Evolutionary conservation across 768 basidiomycete species (phyloP), one percentile per base, ranked within the genome.

Genomic region (Filobasidium wieringae): DNA sequence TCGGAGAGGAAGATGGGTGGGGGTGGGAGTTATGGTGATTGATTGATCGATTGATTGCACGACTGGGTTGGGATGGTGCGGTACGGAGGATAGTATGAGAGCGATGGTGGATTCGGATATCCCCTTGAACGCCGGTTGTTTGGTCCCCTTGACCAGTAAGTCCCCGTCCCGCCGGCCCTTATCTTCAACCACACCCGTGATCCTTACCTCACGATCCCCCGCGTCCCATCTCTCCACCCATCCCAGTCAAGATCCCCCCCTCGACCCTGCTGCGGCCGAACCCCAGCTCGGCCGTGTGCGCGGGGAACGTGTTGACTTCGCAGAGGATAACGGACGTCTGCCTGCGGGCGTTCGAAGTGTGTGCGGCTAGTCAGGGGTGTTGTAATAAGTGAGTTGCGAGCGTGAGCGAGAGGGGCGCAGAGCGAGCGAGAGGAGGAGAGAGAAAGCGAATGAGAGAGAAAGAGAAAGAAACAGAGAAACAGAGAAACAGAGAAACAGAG

Each of bases 111-210:
- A 57, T 69, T 71, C 81, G 31, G 86, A 90, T 65, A 93, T 95
- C 41, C 92, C 92, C 11, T 79, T 96, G 27, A 96, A 96, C 70
- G 88, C 89, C 24, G 92, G 92, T 1, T 95, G 91, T 68, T 79
- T 96, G 8, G 86, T 89, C 7, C 90, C 90, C 0, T 76, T 91
- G 4, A 56, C 32, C 45, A 41, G 50, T 58, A 57, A 14, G 37
- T 32, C 26, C 15, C 30, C 39, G 9, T 41, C 24, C 26, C n/a
- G 7, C 11, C n/a, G n/a, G n/a, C n/a, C n/a, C n/a, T n/a, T n/a
- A n/a, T n/a, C n/a, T n/a, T n/a, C n/a, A n/a, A n/a, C n/a, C n/a
- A n/a, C n/a, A n/a, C n/a, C n/a, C n/a, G n/a, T n/a, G n/a, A n/a
- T n/a, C n/a, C n/a, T n/a, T n/a, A n/a, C n/a, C n/a, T n/a, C n/a